Evolutionary conservation across 1,139 yeast species (phyloP).

Genomic region (Pichia sp.): DNA sequence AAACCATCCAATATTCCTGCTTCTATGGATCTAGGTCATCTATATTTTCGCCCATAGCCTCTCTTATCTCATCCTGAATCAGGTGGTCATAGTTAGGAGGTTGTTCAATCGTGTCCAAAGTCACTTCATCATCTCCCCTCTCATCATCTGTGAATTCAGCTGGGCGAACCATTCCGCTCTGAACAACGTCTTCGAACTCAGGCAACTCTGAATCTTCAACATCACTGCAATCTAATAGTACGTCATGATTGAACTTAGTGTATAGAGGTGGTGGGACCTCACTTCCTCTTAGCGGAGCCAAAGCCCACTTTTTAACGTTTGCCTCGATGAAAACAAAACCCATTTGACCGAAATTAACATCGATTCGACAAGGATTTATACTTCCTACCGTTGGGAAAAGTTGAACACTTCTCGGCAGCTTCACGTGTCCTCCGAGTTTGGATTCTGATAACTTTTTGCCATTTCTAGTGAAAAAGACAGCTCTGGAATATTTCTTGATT

Average conservation of each 20-base stretch:
- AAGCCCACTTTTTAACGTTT: constrained; percentile 62
- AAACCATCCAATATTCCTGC: background rate
- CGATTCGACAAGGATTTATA: constrained; percentile 47
- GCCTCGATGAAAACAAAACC: constrained; percentile 59
- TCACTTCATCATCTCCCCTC: constrained; percentile 20
- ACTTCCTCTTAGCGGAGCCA: constrained; percentile 54
- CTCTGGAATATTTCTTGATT: constrained; percentile 54
- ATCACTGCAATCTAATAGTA: constrained; percentile 51
- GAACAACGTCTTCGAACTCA: constrained; percentile 35
- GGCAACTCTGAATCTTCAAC: constrained; percentile 56
- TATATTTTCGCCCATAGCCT: constrained; percentile 17
- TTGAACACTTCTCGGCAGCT: constrained; percentile 33
- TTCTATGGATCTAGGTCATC: background rate
- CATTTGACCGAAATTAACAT: constrained; percentile 53
- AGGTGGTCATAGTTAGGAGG: constrained; percentile 19
- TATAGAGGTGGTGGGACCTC: constrained; percentile 65
- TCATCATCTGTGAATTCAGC: constrained; percentile 27
- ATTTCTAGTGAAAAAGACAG: constrained; percentile 63
- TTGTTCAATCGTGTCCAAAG: constrained; percentile 16
- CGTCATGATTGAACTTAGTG: constrained; percentile 51
- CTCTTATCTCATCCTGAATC: constrained; percentile 18
- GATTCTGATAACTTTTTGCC: constrained; percentile 67
- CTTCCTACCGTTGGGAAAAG: constrained; percentile 51
- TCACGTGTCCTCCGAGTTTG: constrained; percentile 65
- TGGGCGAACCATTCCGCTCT: constrained; percentile 17